These are phyloP conservation scores for Angomonas ambiguus DNA, from an alignment of 208 protist genomes.

Conservation along the genomic window DNA sequence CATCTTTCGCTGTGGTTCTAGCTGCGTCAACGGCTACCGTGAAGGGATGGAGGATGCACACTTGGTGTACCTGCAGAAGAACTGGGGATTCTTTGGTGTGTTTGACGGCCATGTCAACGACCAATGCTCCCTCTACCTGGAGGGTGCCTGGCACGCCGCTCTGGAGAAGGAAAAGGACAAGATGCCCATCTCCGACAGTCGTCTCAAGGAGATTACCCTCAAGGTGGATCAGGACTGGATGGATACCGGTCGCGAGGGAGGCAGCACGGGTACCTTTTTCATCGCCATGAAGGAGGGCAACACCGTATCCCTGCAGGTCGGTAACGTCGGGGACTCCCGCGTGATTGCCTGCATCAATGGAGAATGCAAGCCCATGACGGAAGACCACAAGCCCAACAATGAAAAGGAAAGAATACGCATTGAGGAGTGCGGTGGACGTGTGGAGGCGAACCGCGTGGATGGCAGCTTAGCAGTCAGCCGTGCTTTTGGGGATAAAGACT, in stretches of 20 bases:
- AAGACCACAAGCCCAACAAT: slow-evolving; percentile 94
- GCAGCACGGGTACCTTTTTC: slow-evolving; percentile 90
- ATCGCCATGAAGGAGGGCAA: slow-evolving; percentile 64
- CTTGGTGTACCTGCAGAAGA: slow-evolving; percentile 65
- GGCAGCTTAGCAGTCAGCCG: slow-evolving; percentile 92
- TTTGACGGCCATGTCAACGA: slow-evolving; percentile 91
- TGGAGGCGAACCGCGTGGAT: slow-evolving; percentile 91
- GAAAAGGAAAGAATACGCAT: slow-evolving; percentile 83
- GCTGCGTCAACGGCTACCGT: slow-evolving; percentile 89
- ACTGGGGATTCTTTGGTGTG: slow-evolving; percentile 89
- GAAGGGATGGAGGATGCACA: slow-evolving; percentile 91
- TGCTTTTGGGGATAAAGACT: slow-evolving; percentile 93
- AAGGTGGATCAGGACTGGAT: slow-evolving; percentile 85
- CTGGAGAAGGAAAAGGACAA: slow-evolving; percentile 51
- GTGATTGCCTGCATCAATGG: slow-evolving; percentile 86
- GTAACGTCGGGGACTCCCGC: slow-evolving; percentile 91
- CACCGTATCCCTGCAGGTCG: slow-evolving; percentile 81
- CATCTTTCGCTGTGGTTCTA: slow-evolving; percentile 85
- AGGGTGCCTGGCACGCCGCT: slow-evolving; percentile 62
- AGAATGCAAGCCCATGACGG: slow-evolving; percentile 75
- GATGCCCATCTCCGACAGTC: slow-evolving; percentile 77
- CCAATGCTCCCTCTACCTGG: slow-evolving; percentile 78
- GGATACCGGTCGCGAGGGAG: slow-evolving; percentile 56
- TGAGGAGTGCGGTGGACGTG: slow-evolving; percentile 84
- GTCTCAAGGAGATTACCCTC: slow-evolving; percentile 78